Percentiles rank a stretch among this genome's conserved stretches.
Conservation (phyloP, 2,329 filamentous ascomycete genomes). For the Purpureocillium takamizusanense region DNA sequence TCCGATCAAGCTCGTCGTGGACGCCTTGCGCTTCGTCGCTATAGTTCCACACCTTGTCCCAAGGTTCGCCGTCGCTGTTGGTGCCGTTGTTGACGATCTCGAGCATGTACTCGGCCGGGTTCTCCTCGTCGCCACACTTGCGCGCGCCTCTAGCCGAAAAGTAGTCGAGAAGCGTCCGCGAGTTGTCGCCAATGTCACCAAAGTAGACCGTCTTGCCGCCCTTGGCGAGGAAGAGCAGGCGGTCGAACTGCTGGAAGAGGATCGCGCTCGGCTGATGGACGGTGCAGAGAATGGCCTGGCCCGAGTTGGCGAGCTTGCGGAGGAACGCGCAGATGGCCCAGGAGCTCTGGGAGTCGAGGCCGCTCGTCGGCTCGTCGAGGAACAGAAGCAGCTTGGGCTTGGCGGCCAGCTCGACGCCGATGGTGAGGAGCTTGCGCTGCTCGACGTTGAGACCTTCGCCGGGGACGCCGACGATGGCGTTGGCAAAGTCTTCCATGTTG, state of each 20-base stretch:
- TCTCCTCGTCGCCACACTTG: conserved; percentile 50
- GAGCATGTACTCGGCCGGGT: conserved; percentile 71
- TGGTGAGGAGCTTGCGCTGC: conserved; percentile 53
- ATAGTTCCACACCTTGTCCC: conserved; percentile 57
- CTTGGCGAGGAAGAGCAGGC: conserved; percentile 52
- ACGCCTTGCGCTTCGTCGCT: conserved; percentile 43
- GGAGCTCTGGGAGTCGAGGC: conserved; percentile 54
- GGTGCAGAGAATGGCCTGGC: conserved; percentile 45
- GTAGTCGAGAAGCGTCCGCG: conserved; percentile 46
- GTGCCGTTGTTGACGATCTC: conserved; percentile 34
- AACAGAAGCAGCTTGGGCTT: conserved; percentile 52
- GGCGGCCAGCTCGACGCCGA: conserved; percentile 49
- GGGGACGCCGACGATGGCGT: conserved; percentile 55
- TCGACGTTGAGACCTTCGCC: conserved; percentile 54
- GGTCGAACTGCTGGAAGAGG: conserved; percentile 48
- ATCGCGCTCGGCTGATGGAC: conserved; percentile 47
- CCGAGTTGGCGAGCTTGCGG: conserved; percentile 47
- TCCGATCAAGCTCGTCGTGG: conserved; percentile 52
- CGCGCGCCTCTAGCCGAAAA: conserved; percentile 58
- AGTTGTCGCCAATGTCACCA: conserved; percentile 54
- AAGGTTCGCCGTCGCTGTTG: conserved; percentile 40
- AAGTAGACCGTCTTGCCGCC: conserved; percentile 63
- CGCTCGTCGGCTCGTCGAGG: conserved; percentile 52
- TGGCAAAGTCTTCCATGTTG: conserved; percentile 57
- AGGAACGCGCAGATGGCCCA: conserved; percentile 57